Evolutionary conservation across 441 rosid genomes (phyloP).

Genomic region (Corymbia citriodora): DNA sequence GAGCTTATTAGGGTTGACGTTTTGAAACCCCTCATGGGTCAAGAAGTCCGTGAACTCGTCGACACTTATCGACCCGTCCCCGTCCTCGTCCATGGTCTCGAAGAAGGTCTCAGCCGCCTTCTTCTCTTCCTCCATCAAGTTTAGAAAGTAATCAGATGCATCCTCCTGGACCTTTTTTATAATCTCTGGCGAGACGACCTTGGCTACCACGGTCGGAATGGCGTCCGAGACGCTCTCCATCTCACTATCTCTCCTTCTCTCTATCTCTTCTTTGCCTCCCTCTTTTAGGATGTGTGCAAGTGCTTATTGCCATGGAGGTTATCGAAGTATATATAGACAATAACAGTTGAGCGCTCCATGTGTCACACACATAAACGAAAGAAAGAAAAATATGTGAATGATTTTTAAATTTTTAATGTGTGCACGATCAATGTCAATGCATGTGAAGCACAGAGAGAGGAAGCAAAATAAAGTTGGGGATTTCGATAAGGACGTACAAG

Average conservation of each 20-base stretch:
- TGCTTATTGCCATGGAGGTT: background rate
- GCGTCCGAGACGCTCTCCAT: too few relatives aligned
- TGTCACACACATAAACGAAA: background rate
- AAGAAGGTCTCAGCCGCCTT: rapidly evolving
- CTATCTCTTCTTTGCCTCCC: background rate
- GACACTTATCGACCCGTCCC: rapidly evolving
- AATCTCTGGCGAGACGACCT: background rate
- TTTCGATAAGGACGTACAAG: background rate
- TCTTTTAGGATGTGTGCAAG: background rate
- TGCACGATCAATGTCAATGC: background rate
- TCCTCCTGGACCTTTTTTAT: rapidly evolving
- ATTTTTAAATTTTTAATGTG: background rate
- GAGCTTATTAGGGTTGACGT: too few relatives aligned
- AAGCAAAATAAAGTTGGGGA: background rate
- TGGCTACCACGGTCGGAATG: too few relatives aligned
- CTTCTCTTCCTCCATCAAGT: background rate
- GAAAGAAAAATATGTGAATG: background rate
- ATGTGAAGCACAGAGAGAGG: background rate
- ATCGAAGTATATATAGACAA: background rate
- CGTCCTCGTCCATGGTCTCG: background rate
- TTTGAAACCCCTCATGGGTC: rapidly evolving
- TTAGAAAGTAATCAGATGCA: rapidly evolving
- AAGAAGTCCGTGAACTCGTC: background rate
- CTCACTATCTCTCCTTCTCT: too few relatives aligned
- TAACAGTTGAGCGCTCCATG: background rate